Evolutionary conservation across 78 protist species (phyloP).

Genomic region (Dictyostelium brefeldianum): DNA sequence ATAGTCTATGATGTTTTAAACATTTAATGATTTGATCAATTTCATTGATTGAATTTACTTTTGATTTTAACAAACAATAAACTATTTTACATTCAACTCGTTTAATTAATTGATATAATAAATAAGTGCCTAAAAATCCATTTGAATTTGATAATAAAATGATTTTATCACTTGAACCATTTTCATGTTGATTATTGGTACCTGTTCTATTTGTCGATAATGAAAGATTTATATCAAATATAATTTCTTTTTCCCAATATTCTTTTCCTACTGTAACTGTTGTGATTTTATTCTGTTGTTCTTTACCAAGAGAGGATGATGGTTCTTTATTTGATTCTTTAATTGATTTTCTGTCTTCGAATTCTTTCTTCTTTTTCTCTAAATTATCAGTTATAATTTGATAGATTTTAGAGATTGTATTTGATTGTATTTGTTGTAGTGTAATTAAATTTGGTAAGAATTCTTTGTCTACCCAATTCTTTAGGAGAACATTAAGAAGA

Average conservation of each 20-base stretch:
- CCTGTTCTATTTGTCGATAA: no score
- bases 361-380: no score
- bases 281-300: no score
- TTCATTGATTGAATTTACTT: background rate
- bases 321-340: no score
- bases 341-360: background rate
- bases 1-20: background rate
- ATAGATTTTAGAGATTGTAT: constrained; percentile 21
- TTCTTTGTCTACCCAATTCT: constrained; percentile 64
- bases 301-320: no score
- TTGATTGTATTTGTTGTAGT: constrained; percentile 46
- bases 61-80: background rate
- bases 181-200: no score
- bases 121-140: background rate
- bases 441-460: constrained; percentile 41
- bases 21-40: background rate
- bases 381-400: background rate
- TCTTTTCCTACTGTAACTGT: no score
- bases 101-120: background rate
- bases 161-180: background rate
- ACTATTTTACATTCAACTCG: background rate
- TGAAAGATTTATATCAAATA: no score
- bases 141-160: background rate
- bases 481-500: constrained; percentile 42
- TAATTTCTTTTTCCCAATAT: no score